Conservation (phyloP, 495 filamentous ascomycete species). For the Hypoxylon lenormandii region DNA sequence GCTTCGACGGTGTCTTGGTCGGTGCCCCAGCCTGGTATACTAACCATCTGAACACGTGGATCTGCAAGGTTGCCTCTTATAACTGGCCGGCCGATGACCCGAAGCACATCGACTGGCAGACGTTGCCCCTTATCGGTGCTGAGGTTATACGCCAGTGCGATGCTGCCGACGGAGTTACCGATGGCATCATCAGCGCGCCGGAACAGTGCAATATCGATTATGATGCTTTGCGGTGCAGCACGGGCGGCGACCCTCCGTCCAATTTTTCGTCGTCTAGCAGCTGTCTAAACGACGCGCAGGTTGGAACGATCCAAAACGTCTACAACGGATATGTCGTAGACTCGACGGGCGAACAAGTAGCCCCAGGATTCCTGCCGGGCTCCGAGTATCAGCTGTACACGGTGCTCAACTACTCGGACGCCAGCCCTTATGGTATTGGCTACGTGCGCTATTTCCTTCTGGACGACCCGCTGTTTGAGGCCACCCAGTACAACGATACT, state of each 20-base stretch:
- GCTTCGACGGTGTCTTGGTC: constrained; percentile 77
- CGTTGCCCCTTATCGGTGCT: constrained; percentile 65
- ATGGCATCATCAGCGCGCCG: constrained; percentile 74
- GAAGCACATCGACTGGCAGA: constrained; percentile 63
- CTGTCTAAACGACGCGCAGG: constrained; percentile 70
- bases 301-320: constrained; percentile 65
- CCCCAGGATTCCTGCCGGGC: constrained; percentile 62
- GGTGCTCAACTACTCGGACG: constrained; percentile 50
- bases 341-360: constrained; percentile 64
- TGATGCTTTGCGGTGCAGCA: constrained; percentile 65
- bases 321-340: constrained; percentile 66
- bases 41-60: constrained; percentile 64
- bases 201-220: constrained; percentile 68
- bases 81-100: constrained; percentile 59
- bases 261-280: constrained; percentile 44
- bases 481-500: constrained; percentile 53
- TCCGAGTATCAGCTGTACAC: constrained; percentile 58
- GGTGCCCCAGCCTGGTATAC: constrained; percentile 69
- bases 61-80: constrained; percentile 53
- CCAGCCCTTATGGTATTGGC: constrained; percentile 56
- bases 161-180: constrained; percentile 69
- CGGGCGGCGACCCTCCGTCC: constrained; percentile 36
- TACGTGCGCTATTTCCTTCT: constrained; percentile 61
- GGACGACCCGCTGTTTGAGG: constrained; percentile 57
- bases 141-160: constrained; percentile 77